Evolutionary conservation across 2,329 filamentous ascomycete genomes (phyloP).

Genomic region (Trichoderma guizhouense): DNA sequence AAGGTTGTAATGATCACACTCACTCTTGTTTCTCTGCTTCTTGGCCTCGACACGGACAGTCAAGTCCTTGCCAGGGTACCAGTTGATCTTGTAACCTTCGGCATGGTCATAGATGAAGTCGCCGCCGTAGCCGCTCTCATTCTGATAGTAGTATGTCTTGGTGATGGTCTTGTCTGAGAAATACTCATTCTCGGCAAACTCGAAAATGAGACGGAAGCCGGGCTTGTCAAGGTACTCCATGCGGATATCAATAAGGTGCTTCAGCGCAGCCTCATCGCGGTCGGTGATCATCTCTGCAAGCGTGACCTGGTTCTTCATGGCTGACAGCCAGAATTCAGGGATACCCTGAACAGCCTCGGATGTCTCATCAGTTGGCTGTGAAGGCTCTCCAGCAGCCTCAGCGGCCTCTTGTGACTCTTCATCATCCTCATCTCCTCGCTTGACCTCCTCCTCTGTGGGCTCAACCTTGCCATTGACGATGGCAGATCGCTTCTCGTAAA

Average conservation of each 20-base stretch:
- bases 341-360: slow-evolving; percentile 68
- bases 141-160: slow-evolving; percentile 99
- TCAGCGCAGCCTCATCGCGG: slow-evolving; percentile 89
- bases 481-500: slow-evolving; percentile 90
- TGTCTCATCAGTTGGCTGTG: slow-evolving; percentile 58
- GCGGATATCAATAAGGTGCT: slow-evolving; percentile 84
- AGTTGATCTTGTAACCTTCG: slow-evolving; percentile 96
- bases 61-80: slow-evolving; percentile 89
- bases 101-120: slow-evolving; percentile 99
- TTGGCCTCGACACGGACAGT: slow-evolving; percentile 96
- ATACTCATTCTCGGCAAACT: slow-evolving; percentile 91
- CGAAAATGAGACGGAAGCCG: slow-evolving; percentile 96
- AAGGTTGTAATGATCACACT: background rate
- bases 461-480: slow-evolving; percentile 87
- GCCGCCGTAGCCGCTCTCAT: slow-evolving; percentile 95
- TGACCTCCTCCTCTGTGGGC: slow-evolving; percentile 82
- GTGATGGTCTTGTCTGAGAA: slow-evolving; percentile 97
- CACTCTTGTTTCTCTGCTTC: slow-evolving; percentile 99
- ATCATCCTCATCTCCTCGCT: slow-evolving; percentile 77
- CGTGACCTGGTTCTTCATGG: slow-evolving; percentile 99
- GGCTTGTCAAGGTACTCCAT: slow-evolving; percentile 99
- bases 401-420: slow-evolving; percentile 69
- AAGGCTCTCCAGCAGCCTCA: slow-evolving; percentile 54
- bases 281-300: slow-evolving; percentile 99
- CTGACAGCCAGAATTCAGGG: slow-evolving; percentile 98